A percentile compares a stretch with the other conserved stretches of the same genome.
phyloP scores from a whole-genome alignment of 345 rosid genomes.

The Brassica nigra region DNA sequence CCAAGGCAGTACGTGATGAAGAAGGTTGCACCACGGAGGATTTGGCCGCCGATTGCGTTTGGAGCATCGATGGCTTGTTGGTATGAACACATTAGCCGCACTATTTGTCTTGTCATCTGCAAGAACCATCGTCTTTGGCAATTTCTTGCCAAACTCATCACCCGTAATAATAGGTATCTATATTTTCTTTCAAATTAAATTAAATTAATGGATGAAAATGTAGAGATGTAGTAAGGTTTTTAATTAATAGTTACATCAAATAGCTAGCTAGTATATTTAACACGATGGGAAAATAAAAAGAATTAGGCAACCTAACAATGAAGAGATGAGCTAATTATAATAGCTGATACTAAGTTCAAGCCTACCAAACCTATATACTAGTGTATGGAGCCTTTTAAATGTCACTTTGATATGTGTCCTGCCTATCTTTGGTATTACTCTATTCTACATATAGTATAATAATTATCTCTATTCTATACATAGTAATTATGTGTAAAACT shows the following conservation, averaged over 20 bases:
- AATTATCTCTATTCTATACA: neutral
- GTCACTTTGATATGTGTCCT: conserved; percentile 7
- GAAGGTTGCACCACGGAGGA: conserved; percentile 72
- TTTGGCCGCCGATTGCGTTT: conserved; percentile 84
- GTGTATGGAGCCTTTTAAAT: conserved; percentile 1
- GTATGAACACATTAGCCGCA: conserved; percentile 90
- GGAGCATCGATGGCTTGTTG: conserved; percentile 89
- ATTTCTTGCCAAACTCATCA: conserved; percentile 68
- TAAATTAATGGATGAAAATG: neutral
- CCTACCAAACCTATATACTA: conserved; percentile 26
- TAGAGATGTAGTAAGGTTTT: neutral
- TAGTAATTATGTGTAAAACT: neutral
- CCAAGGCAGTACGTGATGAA: conserved; percentile 85
- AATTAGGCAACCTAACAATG: conserved; percentile 35
- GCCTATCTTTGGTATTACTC: conserved; percentile 2
- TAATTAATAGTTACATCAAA: conserved; percentile 7
- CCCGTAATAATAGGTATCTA: conserved; percentile 70
- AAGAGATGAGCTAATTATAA: neutral
- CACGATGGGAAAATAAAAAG: neutral
- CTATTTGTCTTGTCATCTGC: conserved; percentile 81
- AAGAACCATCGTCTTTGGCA: conserved; percentile 93
- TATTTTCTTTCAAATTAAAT: neutral
- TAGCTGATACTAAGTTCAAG: conserved; percentile 14
- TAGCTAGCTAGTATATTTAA: neutral
- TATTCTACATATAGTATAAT: conserved; percentile 1